A percentile compares a stretch with the other conserved stretches of the same genome.
These are phyloP conservation scores for Herpotrichia juniperi DNA, from an alignment of 2,329 filamentous ascomycete species.

Conservation along the genomic window DNA sequence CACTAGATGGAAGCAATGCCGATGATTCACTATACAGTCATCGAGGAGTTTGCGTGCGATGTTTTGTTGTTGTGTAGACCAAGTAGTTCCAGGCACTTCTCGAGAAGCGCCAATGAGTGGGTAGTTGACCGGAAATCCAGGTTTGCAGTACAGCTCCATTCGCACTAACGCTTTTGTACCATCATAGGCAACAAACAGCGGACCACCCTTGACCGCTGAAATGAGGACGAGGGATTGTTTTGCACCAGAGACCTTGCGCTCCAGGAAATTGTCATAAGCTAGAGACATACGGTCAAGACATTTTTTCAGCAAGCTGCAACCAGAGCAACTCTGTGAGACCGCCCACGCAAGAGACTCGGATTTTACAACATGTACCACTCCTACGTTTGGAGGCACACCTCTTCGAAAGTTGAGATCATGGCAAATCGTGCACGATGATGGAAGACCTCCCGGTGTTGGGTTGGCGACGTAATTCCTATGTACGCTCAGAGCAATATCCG, in stretches of 20 bases:
- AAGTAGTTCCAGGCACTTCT: background rate
- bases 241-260: background rate
- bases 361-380: background rate
- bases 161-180: background rate
- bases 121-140: background rate
- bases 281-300: background rate
- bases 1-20: background rate
- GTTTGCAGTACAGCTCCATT: background rate
- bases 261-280: background rate
- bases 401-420: conserved; percentile 1
- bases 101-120: background rate
- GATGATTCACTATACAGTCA: background rate
- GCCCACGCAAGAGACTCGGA: background rate
- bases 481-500: background rate
- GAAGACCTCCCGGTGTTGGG: background rate
- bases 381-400: background rate
- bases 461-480: background rate
- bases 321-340: background rate
- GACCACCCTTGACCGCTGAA: background rate
- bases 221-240: background rate
- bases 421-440: background rate
- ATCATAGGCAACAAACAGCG: background rate
- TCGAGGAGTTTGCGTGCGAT: background rate
- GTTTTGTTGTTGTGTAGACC: background rate
- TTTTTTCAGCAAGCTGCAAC: background rate